Evolutionary conservation across 2,329 filamentous ascomycete genomes (phyloP).

Genomic region (Beauveria caledonica): DNA sequence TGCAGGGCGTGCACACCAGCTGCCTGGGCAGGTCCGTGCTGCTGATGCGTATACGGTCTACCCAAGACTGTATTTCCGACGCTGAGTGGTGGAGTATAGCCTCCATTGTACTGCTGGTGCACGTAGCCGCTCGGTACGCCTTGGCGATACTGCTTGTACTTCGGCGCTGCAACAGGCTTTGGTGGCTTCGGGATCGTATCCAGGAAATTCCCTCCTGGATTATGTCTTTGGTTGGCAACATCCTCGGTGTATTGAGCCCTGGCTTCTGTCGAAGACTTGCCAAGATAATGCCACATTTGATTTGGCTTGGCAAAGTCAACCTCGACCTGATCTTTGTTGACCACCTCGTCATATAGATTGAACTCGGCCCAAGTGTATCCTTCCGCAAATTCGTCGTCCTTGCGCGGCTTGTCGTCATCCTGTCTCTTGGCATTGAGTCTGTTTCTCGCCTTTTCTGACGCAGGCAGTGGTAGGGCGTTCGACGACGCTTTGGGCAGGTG

Average conservation of each 20-base stretch:
- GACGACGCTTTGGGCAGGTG: constrained; percentile 66
- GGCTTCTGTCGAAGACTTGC: constrained; percentile 77
- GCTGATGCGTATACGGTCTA: constrained; percentile 42
- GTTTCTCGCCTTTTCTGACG: constrained; percentile 53
- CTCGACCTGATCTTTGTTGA: constrained; percentile 55
- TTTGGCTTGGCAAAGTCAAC: constrained; percentile 65
- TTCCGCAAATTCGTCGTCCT: constrained; percentile 59
- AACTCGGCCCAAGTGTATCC: constrained; percentile 76
- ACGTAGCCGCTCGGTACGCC: constrained; percentile 22
- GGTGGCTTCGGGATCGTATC: constrained; percentile 55
- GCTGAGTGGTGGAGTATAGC: constrained; percentile 15
- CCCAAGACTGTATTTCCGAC: not conserved
- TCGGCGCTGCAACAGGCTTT: constrained; percentile 26
- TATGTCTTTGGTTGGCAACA: constrained; percentile 49
- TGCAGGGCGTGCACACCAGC: not conserved
- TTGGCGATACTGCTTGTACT: constrained; percentile 19
- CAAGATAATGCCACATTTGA: constrained; percentile 83
- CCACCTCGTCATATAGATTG: constrained; percentile 49
- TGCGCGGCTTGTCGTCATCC: constrained; percentile 52
- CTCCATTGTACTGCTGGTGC: constrained; percentile 7
- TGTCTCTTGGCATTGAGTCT: constrained; percentile 59
- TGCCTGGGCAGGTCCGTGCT: not conserved
- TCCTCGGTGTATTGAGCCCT: constrained; percentile 88
- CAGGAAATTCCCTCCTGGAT: constrained; percentile 62
- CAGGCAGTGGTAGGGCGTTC: constrained; percentile 63